Evolutionary conservation across 768 basidiomycete species (phyloP).

Genomic region (Kwoniella mangroviensis): DNA sequence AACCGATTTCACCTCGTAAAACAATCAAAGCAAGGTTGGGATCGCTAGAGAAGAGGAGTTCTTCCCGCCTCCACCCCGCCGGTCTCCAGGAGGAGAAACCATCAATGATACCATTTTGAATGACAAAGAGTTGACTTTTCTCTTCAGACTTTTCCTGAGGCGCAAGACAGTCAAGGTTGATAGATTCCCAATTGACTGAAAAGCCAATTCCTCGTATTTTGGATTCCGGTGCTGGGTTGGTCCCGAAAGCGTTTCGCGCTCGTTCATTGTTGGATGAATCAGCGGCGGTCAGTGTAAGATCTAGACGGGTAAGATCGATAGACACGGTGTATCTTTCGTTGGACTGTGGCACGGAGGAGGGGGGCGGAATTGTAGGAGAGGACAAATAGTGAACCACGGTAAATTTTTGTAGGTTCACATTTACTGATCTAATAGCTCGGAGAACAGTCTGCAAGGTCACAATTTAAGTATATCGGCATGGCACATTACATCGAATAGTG

Average conservation of each 20-base stretch:
- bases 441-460: constrained; percentile 33
- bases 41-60: constrained; percentile 47
- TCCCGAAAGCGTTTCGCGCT: constrained; percentile 49
- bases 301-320: constrained; percentile 30
- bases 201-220: constrained; percentile 42
- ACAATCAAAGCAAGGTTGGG: constrained; percentile 48
- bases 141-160: constrained; percentile 33
- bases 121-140: constrained; percentile 35
- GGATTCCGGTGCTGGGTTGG: constrained; percentile 35
- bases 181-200: constrained; percentile 27
- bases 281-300: constrained; percentile 33
- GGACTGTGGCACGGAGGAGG: background rate
- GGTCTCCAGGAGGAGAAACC: constrained; percentile 51
- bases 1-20: constrained; percentile 25
- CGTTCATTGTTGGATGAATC: constrained; percentile 47
- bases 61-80: constrained; percentile 44
- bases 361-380: background rate
- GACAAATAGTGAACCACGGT: constrained; percentile 32
- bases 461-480: background rate
- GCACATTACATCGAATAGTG: too few species aligned
- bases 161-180: constrained; percentile 37
- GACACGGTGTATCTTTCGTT: constrained; percentile 34
- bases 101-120: constrained; percentile 35
- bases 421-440: constrained; percentile 40
- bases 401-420: constrained; percentile 31